A percentile compares a stretch with the other conserved stretches of the same genome.
Evolutionary conservation across 257 asterid species (phyloP).

Genomic region (Prunella vulgaris): DNA sequence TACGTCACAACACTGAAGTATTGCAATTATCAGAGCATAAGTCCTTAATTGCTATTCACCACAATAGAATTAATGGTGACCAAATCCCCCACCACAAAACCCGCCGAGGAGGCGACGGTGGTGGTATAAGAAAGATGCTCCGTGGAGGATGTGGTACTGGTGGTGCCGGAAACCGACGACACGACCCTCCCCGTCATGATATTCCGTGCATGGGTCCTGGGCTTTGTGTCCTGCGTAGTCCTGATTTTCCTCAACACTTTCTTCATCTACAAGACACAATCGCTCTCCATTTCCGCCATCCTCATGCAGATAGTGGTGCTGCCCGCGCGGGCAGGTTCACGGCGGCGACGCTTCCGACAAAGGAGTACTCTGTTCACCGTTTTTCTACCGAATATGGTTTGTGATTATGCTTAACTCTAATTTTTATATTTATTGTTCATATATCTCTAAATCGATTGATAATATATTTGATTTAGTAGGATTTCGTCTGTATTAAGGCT

Average conservation of each 20-base stretch:
- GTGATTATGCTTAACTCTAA: no score
- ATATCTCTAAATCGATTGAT: no score
- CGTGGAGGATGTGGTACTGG: constrained; percentile 96
- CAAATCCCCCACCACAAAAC: constrained; percentile 27
- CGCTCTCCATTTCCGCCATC: constrained; percentile 77
- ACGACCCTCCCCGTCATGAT: constrained; percentile 87
- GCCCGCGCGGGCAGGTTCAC: constrained; percentile 77
- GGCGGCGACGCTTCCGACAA: constrained; percentile 79
- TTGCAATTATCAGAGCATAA: constrained; percentile 15
- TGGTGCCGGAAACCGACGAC: constrained; percentile 97
- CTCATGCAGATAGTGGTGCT: constrained; percentile 88
- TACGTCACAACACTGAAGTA: constrained; percentile 22
- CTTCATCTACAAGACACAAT: constrained; percentile 85
- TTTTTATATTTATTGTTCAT: no score
- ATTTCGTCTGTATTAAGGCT: no score
- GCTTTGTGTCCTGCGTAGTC: constrained; percentile 58
- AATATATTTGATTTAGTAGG: no score
- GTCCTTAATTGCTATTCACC: neutral
- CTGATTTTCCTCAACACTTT: constrained; percentile 90
- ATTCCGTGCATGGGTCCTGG: constrained; percentile 92
- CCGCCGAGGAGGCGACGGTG: constrained; percentile 28
- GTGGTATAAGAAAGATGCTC: constrained; percentile 61
- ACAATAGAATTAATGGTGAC: constrained; percentile 20
- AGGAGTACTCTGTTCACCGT: constrained; percentile 23
- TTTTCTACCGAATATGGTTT: no score